Percentiles rank a stretch among this genome's conserved stretches.
These are phyloP conservation scores for Lanmaoa rubissima DNA, from an alignment of 768 basidiomycete species.

Conservation along the genomic window DNA sequence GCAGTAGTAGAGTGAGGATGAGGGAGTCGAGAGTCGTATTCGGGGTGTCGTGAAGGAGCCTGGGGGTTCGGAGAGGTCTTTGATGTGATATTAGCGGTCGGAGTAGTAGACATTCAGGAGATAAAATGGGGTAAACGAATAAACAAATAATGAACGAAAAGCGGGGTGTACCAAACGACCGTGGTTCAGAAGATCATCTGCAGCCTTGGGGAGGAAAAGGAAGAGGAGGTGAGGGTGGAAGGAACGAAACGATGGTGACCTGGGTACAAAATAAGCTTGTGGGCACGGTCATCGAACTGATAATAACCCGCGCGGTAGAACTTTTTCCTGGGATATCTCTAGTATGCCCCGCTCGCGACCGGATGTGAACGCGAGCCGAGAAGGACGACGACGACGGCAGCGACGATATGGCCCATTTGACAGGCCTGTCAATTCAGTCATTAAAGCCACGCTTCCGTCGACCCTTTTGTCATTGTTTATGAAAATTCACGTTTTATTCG, in stretches of 20 bases:
- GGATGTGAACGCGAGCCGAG: neutral
- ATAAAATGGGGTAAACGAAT: slow-evolving; percentile 15
- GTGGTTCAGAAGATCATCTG: slow-evolving; percentile 19
- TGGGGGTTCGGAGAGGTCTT: slow-evolving; percentile 9
- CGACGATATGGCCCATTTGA: neutral
- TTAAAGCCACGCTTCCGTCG: slow-evolving; percentile 12
- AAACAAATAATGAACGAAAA: slow-evolving; percentile 28
- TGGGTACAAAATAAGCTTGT: slow-evolving; percentile 5
- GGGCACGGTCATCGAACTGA: neutral
- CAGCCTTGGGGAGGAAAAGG: slow-evolving; percentile 3
- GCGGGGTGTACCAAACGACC: slow-evolving; percentile 2
- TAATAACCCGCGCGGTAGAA: neutral
- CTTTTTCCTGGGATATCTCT: neutral
- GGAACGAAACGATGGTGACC: neutral
- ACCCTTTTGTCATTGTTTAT: neutral
- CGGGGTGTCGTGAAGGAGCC: slow-evolving; percentile 19
- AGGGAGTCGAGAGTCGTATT: slow-evolving; percentile 16
- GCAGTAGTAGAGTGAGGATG: neutral
- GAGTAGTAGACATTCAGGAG: slow-evolving; percentile 26
- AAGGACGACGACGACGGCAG: slow-evolving; percentile 1
- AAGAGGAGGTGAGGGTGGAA: neutral
- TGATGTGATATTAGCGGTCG: slow-evolving; percentile 25
- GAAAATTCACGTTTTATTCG: neutral
- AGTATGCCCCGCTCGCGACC: neutral
- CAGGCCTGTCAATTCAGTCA: slow-evolving; percentile 16